Base-by-base conservation (phyloP, 75 land plant species). In the Sequoiadendron giganteum region DNA sequence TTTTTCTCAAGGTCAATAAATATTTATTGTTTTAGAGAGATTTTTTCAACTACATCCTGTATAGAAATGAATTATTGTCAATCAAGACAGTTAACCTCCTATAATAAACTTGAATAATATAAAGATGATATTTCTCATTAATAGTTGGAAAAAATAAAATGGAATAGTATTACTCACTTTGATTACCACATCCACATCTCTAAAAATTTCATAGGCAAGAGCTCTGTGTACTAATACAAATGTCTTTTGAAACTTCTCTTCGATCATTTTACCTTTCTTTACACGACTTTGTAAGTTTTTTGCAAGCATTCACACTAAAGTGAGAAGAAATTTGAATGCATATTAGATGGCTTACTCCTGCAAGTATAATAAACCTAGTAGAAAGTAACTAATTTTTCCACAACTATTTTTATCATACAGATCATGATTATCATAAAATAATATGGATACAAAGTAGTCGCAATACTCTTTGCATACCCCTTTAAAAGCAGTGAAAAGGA, bases 211-310 rank as follows among this genome's bases (percentile, higher is more conserved):
- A 89, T 94, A 98, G 56, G 92, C 92, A 58, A 98, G 92, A 54
- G 86, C 89, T 61, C 99, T 99, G 82, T 87, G 92, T 77, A 98
- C 95, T 40, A 93, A 89, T 47, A 95, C 90, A 15, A 97, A n/a
- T 76, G 96, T 93, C 88, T 89, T 97, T 77, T 95, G 97, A 88
- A 93, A 94, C 86, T 94, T 98, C 65, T 95, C 95, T 83, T 94
- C 86, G 36, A 94, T 92, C 95, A 97, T 94, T 81, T 90, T 91
- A 30, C 99, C 99, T 89, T 97, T 98, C 91, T 94, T 97, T 47
- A 97, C 97, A 61, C 96, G 98, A 84, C 97, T 98, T 91, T 98
- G 97, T 85, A 98, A 83, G 86, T 96, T 98, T 45, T 93, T 99
- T 98, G 93, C 58, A 91, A 87, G 32, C 28, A 73, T 76, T 39